Evolutionary conservation across 2,329 filamentous ascomycete genomes (phyloP).

Genomic region (Neofusicoccum sp.): DNA sequence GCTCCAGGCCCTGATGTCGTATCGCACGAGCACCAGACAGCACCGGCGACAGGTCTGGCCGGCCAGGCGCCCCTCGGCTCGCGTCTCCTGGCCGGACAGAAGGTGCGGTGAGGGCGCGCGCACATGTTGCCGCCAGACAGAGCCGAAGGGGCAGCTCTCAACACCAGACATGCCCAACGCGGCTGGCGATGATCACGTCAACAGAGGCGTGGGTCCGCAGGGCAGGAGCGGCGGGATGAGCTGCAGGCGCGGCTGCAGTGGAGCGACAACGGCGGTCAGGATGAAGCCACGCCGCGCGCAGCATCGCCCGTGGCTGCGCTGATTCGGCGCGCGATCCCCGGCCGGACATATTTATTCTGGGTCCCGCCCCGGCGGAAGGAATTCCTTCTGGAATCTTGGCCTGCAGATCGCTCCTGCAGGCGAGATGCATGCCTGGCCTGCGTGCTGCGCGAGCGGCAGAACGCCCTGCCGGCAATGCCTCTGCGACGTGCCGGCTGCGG

Average conservation of each 20-base stretch:
- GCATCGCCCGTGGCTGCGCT: background rate
- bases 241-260: background rate
- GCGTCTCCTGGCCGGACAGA: background rate
- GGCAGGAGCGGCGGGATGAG: background rate
- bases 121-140: background rate
- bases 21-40: slow-evolving; percentile 3
- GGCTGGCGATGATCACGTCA: background rate
- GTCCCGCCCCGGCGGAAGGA: slow-evolving; percentile 8
- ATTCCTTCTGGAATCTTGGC: slow-evolving; percentile 17
- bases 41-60: background rate
- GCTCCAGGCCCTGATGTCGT: background rate
- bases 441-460: background rate
- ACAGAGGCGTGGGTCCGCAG: background rate
- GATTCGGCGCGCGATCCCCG: slow-evolving; percentile 1
- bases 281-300: background rate
- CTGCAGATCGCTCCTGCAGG: slow-evolving; percentile 10
- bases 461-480: background rate
- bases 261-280: slow-evolving; percentile 12
- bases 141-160: background rate
- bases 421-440: background rate
- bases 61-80: background rate
- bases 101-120: slow-evolving; percentile 7
- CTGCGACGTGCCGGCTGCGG: slow-evolving; percentile 1
- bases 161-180: background rate
- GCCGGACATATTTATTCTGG: slow-evolving; percentile 8